Conservation (phyloP, 345 rosid genomes). For the Excoecaria cochinchinensis region DNA sequence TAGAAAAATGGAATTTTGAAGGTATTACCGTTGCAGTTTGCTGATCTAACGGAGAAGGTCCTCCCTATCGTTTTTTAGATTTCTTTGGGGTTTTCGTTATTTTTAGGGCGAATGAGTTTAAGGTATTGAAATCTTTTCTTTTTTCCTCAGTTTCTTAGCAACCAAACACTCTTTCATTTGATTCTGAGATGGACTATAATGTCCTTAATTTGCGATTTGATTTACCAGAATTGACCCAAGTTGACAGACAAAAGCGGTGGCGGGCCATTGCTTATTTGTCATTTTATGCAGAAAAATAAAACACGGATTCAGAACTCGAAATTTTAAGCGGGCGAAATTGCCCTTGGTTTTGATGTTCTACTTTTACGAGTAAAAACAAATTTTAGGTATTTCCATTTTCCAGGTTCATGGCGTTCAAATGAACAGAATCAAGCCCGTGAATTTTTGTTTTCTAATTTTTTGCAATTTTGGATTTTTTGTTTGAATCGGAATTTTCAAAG, state of each 20-base stretch:
- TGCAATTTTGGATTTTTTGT: slow-evolving; percentile 1
- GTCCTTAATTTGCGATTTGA: background rate
- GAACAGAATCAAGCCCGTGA: slow-evolving; percentile 50
- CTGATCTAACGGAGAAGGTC: too few relatives aligned
- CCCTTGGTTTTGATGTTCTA: slow-evolving; percentile 14
- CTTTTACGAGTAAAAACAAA: background rate
- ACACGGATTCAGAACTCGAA: background rate
- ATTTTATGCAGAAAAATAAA: background rate
- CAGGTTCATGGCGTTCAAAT: slow-evolving; percentile 27
- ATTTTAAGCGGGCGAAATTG: slow-evolving; percentile 1
- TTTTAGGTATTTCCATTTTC: background rate
- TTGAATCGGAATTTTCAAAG: background rate
- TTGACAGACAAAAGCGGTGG: slow-evolving; percentile 3
- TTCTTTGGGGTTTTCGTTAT: too few relatives aligned
- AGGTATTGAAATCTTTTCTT: background rate
- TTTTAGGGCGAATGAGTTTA: background rate
- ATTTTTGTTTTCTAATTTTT: background rate
- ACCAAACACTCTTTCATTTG: slow-evolving; percentile 18
- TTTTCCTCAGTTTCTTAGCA: slow-evolving; percentile 8
- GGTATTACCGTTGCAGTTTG: too few relatives aligned
- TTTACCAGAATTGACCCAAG: background rate
- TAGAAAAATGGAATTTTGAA: background rate
- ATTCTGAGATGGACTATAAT: background rate
- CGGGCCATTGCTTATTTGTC: slow-evolving; percentile 1
- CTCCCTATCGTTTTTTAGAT: too few relatives aligned